Base-by-base conservation (phyloP, 352 stramenopile genomes). In the Paralagenidium karlingii region DNA sequence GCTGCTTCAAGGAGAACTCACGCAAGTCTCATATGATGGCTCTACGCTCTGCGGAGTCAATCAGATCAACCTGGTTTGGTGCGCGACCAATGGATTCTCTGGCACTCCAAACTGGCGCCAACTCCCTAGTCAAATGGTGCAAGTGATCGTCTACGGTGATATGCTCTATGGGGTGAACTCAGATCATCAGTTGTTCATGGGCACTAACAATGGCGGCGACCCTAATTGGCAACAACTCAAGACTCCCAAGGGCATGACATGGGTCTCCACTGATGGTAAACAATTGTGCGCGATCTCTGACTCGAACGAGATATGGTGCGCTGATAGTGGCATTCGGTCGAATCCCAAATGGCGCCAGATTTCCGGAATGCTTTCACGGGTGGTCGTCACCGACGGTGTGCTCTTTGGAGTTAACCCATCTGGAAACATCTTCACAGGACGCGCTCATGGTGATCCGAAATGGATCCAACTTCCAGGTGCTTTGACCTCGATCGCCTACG, bases 121-220 rank as follows among this genome's bases (percentile, higher is more conserved):
- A 19, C 2, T 62, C 15, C 18, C 24, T n/a, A 45, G 53, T 24
- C 20, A 28, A 28, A 43, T 58, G 22, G 34, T 32, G 19, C 43
- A 62, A 34, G 44, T 58, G 18, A 44, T 51, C 10, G 44, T 62
- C 36, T 58, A 45, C 43, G 53, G 48, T 12, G 44, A 62, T 45
- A 16, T 18, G 15, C n/a, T 58, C 31, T 43, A 36, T 12, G 47
- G 48, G 15, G 53, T 58, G 9, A 54, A 51, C 31, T 24, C 22
- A 15, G 40, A 20, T 12, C 36, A 51, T n/a, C 26, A 58, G 12
- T 41, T 62, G 33, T 62, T 30, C 25, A 19, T 28, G 8, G 48
- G 39, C 2, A n/a, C n/a, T n/a, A 40, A 33, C 11, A 38, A 43
- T 9, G 3, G n/a, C 18, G 44, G 40, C n/a, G 34, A 32, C 1